phyloP scores from a whole-genome alignment of 306 rosid species.

The Spatholobus suberectus region DNA sequence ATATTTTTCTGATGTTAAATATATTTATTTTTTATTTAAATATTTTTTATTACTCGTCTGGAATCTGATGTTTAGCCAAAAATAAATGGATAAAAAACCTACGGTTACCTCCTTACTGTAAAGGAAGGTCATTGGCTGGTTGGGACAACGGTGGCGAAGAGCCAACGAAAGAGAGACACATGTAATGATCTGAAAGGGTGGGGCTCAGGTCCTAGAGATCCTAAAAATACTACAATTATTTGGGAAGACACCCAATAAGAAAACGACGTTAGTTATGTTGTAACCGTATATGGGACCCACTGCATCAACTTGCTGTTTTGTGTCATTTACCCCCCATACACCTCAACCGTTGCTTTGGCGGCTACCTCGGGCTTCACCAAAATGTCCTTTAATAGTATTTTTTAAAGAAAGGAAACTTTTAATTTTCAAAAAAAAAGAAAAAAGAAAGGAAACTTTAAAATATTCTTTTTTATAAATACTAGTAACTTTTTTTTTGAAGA shows the following conservation, averaged over 20 bases:
- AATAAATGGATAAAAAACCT: not conserved
- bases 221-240: slow-evolving; percentile 59
- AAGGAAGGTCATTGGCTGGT: slow-evolving; percentile 34
- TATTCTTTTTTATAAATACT: too few species aligned
- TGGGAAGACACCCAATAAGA: slow-evolving; percentile 54
- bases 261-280: slow-evolving; percentile 44
- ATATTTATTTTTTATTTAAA: too few species aligned
- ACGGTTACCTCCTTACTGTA: not conserved
- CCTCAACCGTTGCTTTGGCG: slow-evolving; percentile 61
- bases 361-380: slow-evolving; percentile 37
- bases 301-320: slow-evolving; percentile 50
- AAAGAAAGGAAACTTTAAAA: too few species aligned
- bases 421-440: too few species aligned
- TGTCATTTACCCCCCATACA: slow-evolving; percentile 37
- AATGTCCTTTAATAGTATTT: not conserved
- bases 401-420: not conserved
- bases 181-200: not conserved
- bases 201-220: slow-evolving; percentile 50
- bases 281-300: slow-evolving; percentile 50
- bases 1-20: too few species aligned
- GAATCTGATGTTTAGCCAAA: not conserved
- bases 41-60: too few species aligned
- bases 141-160: not conserved
- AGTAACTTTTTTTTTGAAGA: too few species aligned
- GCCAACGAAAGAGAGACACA: slow-evolving; percentile 18